phyloP scores from a whole-genome alignment of 768 basidiomycete genomes.

The Mycena haematopus region DNA sequence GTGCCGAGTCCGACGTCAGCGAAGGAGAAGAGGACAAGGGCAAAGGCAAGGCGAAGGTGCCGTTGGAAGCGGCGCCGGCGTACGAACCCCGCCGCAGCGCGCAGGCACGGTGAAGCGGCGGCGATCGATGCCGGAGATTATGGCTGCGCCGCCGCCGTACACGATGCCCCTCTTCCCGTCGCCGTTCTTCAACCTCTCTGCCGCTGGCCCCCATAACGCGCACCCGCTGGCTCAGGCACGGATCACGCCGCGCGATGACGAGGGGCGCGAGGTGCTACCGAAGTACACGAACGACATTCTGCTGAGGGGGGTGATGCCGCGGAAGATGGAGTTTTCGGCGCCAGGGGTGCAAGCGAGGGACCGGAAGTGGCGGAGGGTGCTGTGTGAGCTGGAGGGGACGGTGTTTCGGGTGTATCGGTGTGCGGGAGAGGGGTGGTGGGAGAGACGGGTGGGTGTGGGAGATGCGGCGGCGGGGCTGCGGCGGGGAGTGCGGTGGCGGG shows the following conservation, averaged over 20 bases:
- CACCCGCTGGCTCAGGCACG: constrained; percentile 30
- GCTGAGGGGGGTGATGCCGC: constrained; percentile 80
- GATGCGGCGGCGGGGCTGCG: constrained; percentile 56
- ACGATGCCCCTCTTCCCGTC: constrained; percentile 49
- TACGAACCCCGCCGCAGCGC: constrained; percentile 42
- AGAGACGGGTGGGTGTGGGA: constrained; percentile 75
- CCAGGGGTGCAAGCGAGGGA: constrained; percentile 91
- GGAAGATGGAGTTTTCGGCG: constrained; percentile 90
- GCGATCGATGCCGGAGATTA: constrained; percentile 76
- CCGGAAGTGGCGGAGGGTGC: constrained; percentile 87
- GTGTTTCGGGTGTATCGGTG: constrained; percentile 77
- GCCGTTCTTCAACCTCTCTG: constrained; percentile 10
- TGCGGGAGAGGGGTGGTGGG: constrained; percentile 71
- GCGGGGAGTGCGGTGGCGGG: constrained; percentile 33
- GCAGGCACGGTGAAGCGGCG: constrained; percentile 43
- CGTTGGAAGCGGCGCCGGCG: constrained; percentile 34
- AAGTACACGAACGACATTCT: constrained; percentile 82
- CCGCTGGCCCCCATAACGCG: too few species aligned
- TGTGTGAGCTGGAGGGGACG: constrained; percentile 95
- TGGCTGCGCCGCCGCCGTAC: constrained; percentile 72
- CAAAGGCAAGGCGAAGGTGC: constrained; percentile 9
- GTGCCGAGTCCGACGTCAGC: constrained; percentile 5
- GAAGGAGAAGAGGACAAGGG: not conserved
- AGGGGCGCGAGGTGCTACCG: constrained; percentile 83
- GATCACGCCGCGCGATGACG: constrained; percentile 72